Evolutionary conservation across 2,329 filamentous ascomycete genomes (phyloP).

Genomic region (Pseudohalonectria lignicola): DNA sequence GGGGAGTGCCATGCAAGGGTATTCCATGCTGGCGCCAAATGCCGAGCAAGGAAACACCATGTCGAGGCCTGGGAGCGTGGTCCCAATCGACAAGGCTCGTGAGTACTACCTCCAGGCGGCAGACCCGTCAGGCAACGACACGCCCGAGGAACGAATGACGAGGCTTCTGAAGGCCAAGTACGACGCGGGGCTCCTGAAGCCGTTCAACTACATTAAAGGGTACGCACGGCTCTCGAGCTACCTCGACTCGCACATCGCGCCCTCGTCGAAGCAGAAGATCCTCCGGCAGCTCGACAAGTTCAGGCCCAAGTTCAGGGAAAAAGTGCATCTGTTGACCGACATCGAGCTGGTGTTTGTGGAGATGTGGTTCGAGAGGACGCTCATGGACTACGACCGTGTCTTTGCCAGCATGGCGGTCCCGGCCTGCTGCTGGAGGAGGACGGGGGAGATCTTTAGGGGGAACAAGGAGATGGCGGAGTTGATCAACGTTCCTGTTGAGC

Average conservation of each 20-base stretch:
- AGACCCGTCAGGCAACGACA: slow-evolving; percentile 76
- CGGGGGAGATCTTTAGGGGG: slow-evolving; percentile 91
- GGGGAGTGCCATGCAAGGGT: slow-evolving; percentile 22
- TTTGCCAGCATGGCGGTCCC: slow-evolving; percentile 99
- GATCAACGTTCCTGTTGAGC: slow-evolving; percentile 85
- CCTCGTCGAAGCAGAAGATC: slow-evolving; percentile 79
- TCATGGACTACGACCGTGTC: slow-evolving; percentile 97
- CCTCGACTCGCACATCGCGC: slow-evolving; percentile 79
- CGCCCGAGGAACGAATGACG: slow-evolving; percentile 90
- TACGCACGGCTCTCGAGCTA: slow-evolving; percentile 85
- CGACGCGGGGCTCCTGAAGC: slow-evolving; percentile 85
- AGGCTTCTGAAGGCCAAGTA: slow-evolving; percentile 91
- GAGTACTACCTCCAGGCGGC: slow-evolving; percentile 97
- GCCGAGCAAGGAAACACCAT: slow-evolving; percentile 41
- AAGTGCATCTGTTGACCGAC: slow-evolving; percentile 84
- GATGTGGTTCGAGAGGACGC: slow-evolving; percentile 96
- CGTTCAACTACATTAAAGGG: slow-evolving; percentile 97
- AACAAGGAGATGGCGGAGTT: slow-evolving; percentile 99
- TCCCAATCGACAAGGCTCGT: slow-evolving; percentile 58
- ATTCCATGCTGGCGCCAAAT: slow-evolving; percentile 34
- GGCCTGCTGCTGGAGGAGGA: slow-evolving; percentile 92
- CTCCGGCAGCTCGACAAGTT: slow-evolving; percentile 85
- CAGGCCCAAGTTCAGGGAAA: slow-evolving; percentile 88
- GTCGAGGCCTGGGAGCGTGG: slow-evolving; percentile 47
- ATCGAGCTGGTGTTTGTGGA: slow-evolving; percentile 91